Conservation (phyloP, 805 yeast species). For the Saturnispora galanensis region DNA sequence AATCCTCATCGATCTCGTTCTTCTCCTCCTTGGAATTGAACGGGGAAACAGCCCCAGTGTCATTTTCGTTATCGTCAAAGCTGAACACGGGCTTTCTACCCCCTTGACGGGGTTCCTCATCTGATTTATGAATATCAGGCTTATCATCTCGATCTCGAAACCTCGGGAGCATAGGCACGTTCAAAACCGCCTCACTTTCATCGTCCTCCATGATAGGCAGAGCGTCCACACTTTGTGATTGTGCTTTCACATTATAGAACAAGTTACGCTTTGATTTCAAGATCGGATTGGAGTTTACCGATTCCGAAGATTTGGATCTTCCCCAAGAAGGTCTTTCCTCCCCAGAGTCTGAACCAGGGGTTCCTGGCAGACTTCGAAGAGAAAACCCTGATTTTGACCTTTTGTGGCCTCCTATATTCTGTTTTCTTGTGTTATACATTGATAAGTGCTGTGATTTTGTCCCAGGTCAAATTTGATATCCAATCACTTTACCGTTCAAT, state of each 20-base stretch:
- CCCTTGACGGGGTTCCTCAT: neutral
- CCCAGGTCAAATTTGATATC: neutral
- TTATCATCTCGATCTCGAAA: slow-evolving; percentile 10
- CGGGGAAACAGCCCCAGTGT: neutral
- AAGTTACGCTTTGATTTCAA: neutral
- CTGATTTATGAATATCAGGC: neutral
- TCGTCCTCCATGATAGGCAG: slow-evolving; percentile 25
- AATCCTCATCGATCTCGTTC: slow-evolving; percentile 25
- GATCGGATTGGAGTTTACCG: neutral
- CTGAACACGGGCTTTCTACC: slow-evolving; percentile 1
- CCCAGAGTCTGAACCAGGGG: neutral
- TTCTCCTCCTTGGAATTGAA: neutral
- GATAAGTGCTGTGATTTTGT: neutral
- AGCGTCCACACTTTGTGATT: slow-evolving; percentile 12
- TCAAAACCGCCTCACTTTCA: slow-evolving; percentile 19
- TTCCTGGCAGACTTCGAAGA: neutral
- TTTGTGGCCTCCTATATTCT: neutral
- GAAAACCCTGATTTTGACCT: slow-evolving; percentile 4
- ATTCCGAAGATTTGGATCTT: slow-evolving; percentile 9
- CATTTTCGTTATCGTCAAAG: slow-evolving; percentile 1
- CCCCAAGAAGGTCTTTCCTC: slow-evolving; percentile 1
- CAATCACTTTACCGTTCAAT: neutral
- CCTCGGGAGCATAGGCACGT: slow-evolving; percentile 21
- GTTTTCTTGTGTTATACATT: neutral
- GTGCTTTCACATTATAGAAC: neutral